Base-by-base conservation (phyloP, 2,329 filamentous ascomycete genomes). In the Sphaerulina musiva region DNA sequence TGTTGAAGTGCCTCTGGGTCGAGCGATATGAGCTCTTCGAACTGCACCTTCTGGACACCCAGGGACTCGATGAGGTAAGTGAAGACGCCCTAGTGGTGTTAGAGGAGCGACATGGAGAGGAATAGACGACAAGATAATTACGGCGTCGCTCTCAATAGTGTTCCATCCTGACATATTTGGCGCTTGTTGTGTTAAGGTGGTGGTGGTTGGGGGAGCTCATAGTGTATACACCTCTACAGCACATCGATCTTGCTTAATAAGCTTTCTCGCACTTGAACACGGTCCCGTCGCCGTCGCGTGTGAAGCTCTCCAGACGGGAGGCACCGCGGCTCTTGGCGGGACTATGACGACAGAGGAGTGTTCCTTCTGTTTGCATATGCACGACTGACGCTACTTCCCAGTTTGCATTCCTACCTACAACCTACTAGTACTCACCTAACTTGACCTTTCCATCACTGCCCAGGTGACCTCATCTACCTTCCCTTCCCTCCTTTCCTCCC, bases 141-240 rank as follows among this genome's bases (percentile, higher is more conserved):
- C 91, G 72, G 92, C 92, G 77, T 97, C 92, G 60, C 89, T 95
- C 74, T 97, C 92, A 69, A 97, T 96, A 39, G 92, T 97, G 73
- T 95, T 95, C 92, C 92, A 97, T 60, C 92, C 87, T 17, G 66
- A 68, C 66, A 69, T 69, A 44, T 23, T 53, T 14, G 38, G 9
- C 12, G 26, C 26, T 29, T 29, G 26, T 17, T 47, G 20, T 44
- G 10, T 44, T 5, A 3, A 20, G 20, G 20, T 44, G 6, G 34
- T n/a, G 10, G 5, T 7, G 34, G 6, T 2, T 11, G 10, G 34
- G 1, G 34, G 12, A 38, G 10, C 34, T 38, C 34, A 38, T 29
- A 17, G 14, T 17, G 14, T 17, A 17, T 17, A 17, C 14, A 17
- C 14, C 14, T 17, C 14, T 17, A 17, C 14, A 17, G 14, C 14